Evolutionary conservation across 2,329 filamentous ascomycete genomes (phyloP), one percentile per base, ranked within the genome.

Genomic region (Diplocarpon rosae): DNA sequence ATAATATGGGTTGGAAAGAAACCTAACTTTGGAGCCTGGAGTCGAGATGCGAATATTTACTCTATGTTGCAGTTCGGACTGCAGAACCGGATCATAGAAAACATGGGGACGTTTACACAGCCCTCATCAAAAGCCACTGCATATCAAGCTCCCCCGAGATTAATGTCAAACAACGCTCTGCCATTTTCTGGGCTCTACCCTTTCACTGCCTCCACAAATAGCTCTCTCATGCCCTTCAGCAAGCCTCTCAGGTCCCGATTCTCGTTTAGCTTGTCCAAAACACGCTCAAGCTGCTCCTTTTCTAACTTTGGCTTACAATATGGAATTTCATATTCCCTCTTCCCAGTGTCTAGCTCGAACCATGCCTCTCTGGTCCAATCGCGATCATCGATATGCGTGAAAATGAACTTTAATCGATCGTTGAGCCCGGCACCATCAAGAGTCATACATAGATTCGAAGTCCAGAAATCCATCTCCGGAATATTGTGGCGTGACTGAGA

Each of bases 381-480:
- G 57, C 79, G 77, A 67, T 94, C 87, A 60, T 93, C 80, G 37
- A 96, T 71, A 63, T 93, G 85, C 24, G 79, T 84, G 61, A 87
- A 98, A 2, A 92, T 76, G 62, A 98, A 95, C 64, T 90, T 90
- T 55, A 98, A 70, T 20, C 85, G 75, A 65, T 95, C 89, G 51
- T 85, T 80, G 59, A 78, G 76, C 1, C 86, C 89, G 0, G 85
- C 85, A 1, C 90, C 90, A 61, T 96, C 90, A 59, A 98, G 93
- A 49, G 83, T 73, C 61, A 96, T 65, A 47, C 90, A 89, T 48
- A 98, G 69, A 61, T 90, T 92, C 43, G 83, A 83, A 62, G 94
- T 85, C 92, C 92, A 98, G 62, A 96, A 96, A 55, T 89, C 85
- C 37, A 98, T 73, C 68, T 98, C 92, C 0, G 92, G 92, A 35